Evolutionary conservation across 2,329 filamentous ascomycete genomes (phyloP), one percentile per base, ranked within the genome.

Genomic region (Fusarium coffeatum): DNA sequence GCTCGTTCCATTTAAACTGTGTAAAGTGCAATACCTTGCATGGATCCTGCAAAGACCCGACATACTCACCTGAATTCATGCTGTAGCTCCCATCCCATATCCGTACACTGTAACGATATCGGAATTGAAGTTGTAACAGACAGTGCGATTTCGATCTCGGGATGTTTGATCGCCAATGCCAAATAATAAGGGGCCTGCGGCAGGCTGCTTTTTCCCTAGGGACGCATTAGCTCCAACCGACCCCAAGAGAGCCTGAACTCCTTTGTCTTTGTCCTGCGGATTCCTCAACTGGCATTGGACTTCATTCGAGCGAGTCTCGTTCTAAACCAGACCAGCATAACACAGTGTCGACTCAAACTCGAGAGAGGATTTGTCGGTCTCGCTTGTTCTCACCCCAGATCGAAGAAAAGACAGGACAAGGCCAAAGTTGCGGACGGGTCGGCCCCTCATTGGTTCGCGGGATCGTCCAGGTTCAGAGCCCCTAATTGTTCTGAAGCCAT

Each of bases 391-490:
- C 60, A 53, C 59, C 63, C 61, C 68, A 50, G 68, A 68, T 70
- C 66, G 55, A 65, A 55, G 46, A 68, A 58, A 56, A 62, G 55
- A 55, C 64, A 55, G 47, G 66, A 69, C 60, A 71, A 56, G 61
- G 64, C 55, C 61, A 59, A 65, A 71, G 71, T 69, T 32, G 69
- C 59, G 72, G 68, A 74, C 64, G 72, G 73, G 72, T 75, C 73
- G 72, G 68, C 68, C 72, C 70, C 73, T 75, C 61, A 75, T 75
- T 75, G 73, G 73, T 48, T 61, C 55, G 61, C 59, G 69, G 69
- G 57, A 68, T 49, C 41, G 55, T 54, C 56, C 68, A 62, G 58
- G 59, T 46, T 34, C 22, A 72, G 61, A 73, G 72, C 72, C 72
- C 72, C 72, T 75, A 75, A 74, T 72, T 48, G 57, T 71, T 60